Evolutionary conservation across 129 eudicot genomes (phyloP).

Genomic region (Gnaphalium uliginosum): DNA sequence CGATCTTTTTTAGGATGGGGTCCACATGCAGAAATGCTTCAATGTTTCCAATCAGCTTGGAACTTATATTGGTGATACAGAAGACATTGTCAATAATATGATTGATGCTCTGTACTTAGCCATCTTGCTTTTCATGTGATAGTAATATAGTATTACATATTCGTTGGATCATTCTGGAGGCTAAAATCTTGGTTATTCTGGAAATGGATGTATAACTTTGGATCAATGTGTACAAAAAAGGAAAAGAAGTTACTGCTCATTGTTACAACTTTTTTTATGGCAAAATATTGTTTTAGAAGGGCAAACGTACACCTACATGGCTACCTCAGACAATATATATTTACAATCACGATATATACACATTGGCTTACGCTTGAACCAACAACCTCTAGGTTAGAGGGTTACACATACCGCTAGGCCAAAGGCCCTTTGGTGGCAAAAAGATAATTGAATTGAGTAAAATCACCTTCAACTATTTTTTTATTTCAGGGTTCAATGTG

Average conservation of each 20-base stretch:
- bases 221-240: neutral
- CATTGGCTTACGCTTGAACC: no score
- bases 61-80: conserved; percentile 35
- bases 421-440: no score
- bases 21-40: conserved; percentile 35
- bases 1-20: conserved; percentile 44
- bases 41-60: conserved; percentile 43
- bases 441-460: neutral
- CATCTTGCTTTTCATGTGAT: conserved; percentile 33
- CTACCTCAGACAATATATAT: no score
- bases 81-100: conserved; percentile 33
- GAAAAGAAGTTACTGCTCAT: neutral
- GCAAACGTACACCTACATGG: no score
- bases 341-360: no score
- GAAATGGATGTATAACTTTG: conserved; percentile 54
- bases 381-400: no score
- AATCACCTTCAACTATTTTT: conserved; percentile 3
- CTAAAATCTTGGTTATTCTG: conserved; percentile 64
- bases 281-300: no score
- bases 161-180: conserved; percentile 42
- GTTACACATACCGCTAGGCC: no score
- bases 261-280: neutral
- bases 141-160: conserved; percentile 21
- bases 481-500: conserved; percentile 48
- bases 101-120: conserved; percentile 36